A percentile compares a stretch with the other conserved stretches of the same genome.
phyloP scores from a whole-genome alignment of 768 basidiomycete species.

The Pluteus cervinus region DNA sequence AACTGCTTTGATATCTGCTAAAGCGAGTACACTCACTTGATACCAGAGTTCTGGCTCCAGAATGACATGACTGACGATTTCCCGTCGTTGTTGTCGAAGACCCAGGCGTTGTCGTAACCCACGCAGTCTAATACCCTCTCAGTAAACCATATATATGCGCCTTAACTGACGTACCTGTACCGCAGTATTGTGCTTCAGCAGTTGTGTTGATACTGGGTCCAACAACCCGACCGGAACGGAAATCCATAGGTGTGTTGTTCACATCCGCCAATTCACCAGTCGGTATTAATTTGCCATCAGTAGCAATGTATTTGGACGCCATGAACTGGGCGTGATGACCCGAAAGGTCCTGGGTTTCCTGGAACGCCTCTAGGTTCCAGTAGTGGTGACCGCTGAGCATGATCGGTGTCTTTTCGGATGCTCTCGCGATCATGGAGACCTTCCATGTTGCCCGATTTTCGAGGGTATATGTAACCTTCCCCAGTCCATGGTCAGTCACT shows the following conservation, averaged over 20 bases:
- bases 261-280: constrained; percentile 31
- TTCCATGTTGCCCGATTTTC: constrained; percentile 29
- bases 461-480: constrained; percentile 28
- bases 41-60: constrained; percentile 42
- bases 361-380: constrained; percentile 40
- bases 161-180: constrained; percentile 23
- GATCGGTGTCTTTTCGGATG: constrained; percentile 33
- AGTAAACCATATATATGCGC: not conserved
- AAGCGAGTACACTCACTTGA: constrained; percentile 21
- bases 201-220: constrained; percentile 31
- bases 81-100: constrained; percentile 28
- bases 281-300: constrained; percentile 34
- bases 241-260: constrained; percentile 33
- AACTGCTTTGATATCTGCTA: not conserved
- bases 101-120: constrained; percentile 43
- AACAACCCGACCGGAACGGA: constrained; percentile 34
- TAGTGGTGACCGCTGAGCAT: constrained; percentile 39
- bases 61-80: constrained; percentile 28
- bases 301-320: constrained; percentile 31
- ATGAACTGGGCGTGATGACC: constrained; percentile 30
- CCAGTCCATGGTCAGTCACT: not conserved
- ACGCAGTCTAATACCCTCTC: constrained; percentile 26
- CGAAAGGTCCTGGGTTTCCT: constrained; percentile 32
- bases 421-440: constrained; percentile 29
- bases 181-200: constrained; percentile 26